phyloP scores from a whole-genome alignment of 2,329 filamentous ascomycete genomes.

The Cucurbitaria berberidis region DNA sequence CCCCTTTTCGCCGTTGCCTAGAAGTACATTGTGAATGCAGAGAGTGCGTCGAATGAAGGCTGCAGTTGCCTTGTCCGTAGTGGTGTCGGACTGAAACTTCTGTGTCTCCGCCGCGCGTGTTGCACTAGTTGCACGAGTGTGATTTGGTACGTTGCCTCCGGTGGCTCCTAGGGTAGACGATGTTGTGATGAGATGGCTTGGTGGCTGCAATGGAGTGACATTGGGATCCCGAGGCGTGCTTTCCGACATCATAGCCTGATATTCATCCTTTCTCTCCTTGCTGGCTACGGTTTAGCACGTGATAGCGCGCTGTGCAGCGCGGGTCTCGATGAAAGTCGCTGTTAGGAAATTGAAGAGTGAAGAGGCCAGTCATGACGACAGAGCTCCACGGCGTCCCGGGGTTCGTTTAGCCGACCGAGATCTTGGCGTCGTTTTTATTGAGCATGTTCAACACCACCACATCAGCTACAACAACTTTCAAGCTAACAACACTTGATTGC shows the following conservation, averaged over 20 bases:
- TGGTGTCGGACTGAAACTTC: slow-evolving; percentile 46
- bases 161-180: slow-evolving; percentile 11
- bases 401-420: slow-evolving; percentile 28
- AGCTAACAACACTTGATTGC: neutral
- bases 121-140: slow-evolving; percentile 21
- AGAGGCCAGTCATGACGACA: slow-evolving; percentile 25
- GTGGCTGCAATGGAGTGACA: slow-evolving; percentile 30
- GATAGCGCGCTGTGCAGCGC: slow-evolving; percentile 12
- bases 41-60: slow-evolving; percentile 83
- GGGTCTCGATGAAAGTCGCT: slow-evolving; percentile 12
- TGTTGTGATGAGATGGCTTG: slow-evolving; percentile 22
- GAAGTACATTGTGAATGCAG: slow-evolving; percentile 68
- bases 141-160: slow-evolving; percentile 19
- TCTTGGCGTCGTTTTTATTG: slow-evolving; percentile 18
- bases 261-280: slow-evolving; percentile 20
- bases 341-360: slow-evolving; percentile 10
- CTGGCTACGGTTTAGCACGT: slow-evolving; percentile 9
- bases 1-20: slow-evolving; percentile 58
- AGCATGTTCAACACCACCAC: neutral
- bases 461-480: neutral
- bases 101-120: slow-evolving; percentile 26
- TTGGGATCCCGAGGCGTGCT: slow-evolving; percentile 29
- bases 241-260: slow-evolving; percentile 34
- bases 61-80: slow-evolving; percentile 79
- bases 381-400: slow-evolving; percentile 1